These are phyloP conservation scores for Firmiana major DNA, from an alignment of 345 rosid species.

Conservation along the genomic window DNA sequence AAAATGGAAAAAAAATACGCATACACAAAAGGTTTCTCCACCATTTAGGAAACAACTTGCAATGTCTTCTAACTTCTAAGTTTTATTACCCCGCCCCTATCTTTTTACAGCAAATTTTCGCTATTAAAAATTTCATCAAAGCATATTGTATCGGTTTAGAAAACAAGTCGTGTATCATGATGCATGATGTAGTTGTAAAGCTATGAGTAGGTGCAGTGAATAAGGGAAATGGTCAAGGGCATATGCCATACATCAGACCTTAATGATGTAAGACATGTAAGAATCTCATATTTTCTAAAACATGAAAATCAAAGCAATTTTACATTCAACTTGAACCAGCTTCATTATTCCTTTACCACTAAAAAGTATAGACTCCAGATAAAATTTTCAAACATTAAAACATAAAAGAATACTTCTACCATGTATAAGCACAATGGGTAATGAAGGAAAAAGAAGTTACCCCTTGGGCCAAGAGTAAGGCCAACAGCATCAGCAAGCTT, in stretches of 20 bases:
- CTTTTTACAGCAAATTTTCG: not conserved
- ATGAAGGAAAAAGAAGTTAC: constrained; percentile 30
- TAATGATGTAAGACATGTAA: not conserved
- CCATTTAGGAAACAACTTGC: not conserved
- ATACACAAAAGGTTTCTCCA: not conserved
- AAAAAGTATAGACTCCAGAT: not conserved
- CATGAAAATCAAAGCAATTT: not conserved
- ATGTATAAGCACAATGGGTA: not conserved
- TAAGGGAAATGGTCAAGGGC: not conserved
- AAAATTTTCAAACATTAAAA: not conserved
- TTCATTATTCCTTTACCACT: not conserved
- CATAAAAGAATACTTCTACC: not conserved
- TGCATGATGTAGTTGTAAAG: not conserved
- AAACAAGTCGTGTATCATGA: not conserved
- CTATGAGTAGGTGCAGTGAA: not conserved
- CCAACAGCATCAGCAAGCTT: constrained; percentile 93
- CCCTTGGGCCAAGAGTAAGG: constrained; percentile 97
- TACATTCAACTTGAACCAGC: not conserved
- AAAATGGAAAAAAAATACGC: no score
- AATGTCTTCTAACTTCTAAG: not conserved
- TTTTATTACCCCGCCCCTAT: not conserved
- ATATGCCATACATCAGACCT: no score
- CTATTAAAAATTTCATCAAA: not conserved
- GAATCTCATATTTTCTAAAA: not conserved
- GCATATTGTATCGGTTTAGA: not conserved